phyloP scores from a whole-genome alignment of 2,329 filamentous ascomycete species.

The Rasamsonia emersonii region DNA sequence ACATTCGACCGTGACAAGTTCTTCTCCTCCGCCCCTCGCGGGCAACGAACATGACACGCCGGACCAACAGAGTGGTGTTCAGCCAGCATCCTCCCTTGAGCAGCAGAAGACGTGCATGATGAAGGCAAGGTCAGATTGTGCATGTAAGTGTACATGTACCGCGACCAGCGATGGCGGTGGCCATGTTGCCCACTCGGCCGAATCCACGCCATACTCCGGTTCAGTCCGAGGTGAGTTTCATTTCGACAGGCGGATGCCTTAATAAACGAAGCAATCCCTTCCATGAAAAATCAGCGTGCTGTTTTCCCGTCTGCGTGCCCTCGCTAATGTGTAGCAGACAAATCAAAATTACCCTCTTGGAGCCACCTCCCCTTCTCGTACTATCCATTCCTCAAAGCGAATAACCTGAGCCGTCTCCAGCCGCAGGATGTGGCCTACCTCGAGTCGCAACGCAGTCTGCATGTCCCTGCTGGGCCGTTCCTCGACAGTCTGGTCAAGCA shows the following conservation, averaged over 20 bases:
- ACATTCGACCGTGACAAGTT: constrained; percentile 30
- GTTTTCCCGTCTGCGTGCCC: background rate
- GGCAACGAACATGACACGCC: too few relatives aligned
- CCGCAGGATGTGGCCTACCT: constrained; percentile 42
- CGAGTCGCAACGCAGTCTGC: constrained; percentile 39
- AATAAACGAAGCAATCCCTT: too few relatives aligned
- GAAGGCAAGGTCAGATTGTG: too few relatives aligned
- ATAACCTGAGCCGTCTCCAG: constrained; percentile 12
- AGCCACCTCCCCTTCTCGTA: background rate
- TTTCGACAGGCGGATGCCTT: too few relatives aligned
- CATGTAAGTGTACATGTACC: too few relatives aligned
- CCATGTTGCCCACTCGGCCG: too few relatives aligned
- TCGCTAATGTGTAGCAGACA: background rate
- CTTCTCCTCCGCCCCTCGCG: background rate
- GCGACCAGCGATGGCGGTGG: too few relatives aligned
- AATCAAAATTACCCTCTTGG: background rate
- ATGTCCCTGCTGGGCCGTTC: constrained; percentile 33
- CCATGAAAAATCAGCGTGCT: background rate
- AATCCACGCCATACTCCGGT: too few relatives aligned
- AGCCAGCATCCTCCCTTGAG: too few relatives aligned
- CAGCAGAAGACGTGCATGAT: too few relatives aligned
- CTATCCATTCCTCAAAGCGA: constrained; percentile 15
- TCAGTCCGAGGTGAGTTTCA: too few relatives aligned
- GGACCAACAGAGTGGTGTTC: too few relatives aligned
- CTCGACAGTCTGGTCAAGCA: constrained; percentile 41